Evolutionary conservation across 2,329 filamentous ascomycete genomes (phyloP), one percentile per base, ranked within the genome.

Genomic region (Penicillium sp.): DNA sequence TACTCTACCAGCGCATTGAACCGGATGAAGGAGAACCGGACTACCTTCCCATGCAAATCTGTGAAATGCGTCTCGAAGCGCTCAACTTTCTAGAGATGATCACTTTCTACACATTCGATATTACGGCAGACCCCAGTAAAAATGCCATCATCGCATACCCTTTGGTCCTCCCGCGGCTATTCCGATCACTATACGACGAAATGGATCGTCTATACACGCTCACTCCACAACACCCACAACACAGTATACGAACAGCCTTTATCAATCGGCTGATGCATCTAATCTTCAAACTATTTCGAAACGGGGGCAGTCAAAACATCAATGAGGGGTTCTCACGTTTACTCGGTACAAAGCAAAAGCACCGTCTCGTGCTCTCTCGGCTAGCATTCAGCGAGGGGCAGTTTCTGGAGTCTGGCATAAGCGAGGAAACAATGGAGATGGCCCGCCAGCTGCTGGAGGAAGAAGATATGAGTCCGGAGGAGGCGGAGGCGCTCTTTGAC

Each of bases 351-450:
- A 83, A 84, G 52, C 91, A 96, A 66, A 91, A 91, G 52, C 93
- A 95, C 65, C 77, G 95, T 1, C 83, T 97, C 9, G 85, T 85
- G 2, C 76, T 99, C 46, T 91, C 90, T 0, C 77, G 93, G 43
- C 75, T 97, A n/a, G 91, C 90, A 0, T 97, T 96, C 69, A 87
- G 85, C 5, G 90, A 96, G 60, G 88, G 90, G 28, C 72, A 89
- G 8, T 82, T 94, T 11, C 79, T 95, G 26, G 91, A 97, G 71
- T 78, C 80, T 1, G 87, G 87, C 0, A 87, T 96, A 53, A 87
- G 89, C 35, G 83, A 87, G 26, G 89, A 90, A 61, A 90, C 91
- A 1, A 83, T 88, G 1, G 89, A 93, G 61, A 85, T 87, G 71
- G 93, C 94, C 3, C 87, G 93, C 64, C 85, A 89, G 66, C 77